Evolutionary conservation across 2,329 filamentous ascomycete species (phyloP), one percentile per base, ranked within the genome.

Genomic region (Aspergillus carbonarius): DNA sequence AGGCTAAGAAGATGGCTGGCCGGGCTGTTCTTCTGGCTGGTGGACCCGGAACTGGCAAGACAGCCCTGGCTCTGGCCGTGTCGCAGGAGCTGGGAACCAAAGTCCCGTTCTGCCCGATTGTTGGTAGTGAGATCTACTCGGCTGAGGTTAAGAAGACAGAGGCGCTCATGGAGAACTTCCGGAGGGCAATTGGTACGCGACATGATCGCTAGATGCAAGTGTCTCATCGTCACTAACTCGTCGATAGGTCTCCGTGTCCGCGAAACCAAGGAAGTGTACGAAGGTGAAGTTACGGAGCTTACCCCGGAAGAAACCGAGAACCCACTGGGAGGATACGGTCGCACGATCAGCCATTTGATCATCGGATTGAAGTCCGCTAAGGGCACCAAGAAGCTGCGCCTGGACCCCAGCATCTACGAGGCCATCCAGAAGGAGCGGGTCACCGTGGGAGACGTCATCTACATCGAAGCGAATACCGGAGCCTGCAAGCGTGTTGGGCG

Each of bases 61-160:
- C 95, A 27, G 95, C 95, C 27, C 86, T 99, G 64, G 95, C 95
- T 50, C 85, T 98, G 61, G 95, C 95, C 50, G 91, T 99, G 68
- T 96, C 92, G 76, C 95, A 98, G 79, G 95, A 99, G 77, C 83
- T 99, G 65, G 95, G 95, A 67, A 97, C 93, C 51, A 98, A 97
- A 81, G 96, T 99, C 58, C 95, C 95, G 6, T 99, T 99, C 76
- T 97, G 95, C 77, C 93, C 93, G 39, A 98, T 99, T 73, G 95
- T 97, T 54, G 95, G 93, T 68, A 97, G 93, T 81, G 95, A 99
- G 78, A 90, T 99, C 70, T 99, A 97, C 81, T 96, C 92, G 67
- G 89, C 93, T 47, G 95, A 99, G 78, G 93, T 99, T 64, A 99
- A 99, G 86, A 99, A 99, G 86, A 99, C 95, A 51, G 95, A 99